phyloP scores from a whole-genome alignment of 805 yeast genomes.

The Hanseniaspora clermontiae region DNA sequence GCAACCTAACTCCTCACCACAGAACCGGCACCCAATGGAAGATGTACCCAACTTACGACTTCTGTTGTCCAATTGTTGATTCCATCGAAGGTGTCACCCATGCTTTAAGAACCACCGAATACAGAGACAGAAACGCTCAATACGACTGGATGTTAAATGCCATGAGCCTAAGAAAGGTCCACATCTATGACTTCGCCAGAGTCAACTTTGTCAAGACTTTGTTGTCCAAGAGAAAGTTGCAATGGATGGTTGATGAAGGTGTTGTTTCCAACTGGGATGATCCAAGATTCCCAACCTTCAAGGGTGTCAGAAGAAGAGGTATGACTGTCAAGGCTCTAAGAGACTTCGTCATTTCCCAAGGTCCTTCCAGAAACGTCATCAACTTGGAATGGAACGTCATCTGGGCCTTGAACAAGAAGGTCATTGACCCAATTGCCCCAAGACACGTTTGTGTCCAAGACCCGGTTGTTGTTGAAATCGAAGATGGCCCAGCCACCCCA shows the following conservation, averaged over 20 bases:
- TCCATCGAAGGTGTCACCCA: constrained; percentile 95
- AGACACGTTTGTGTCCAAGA: constrained; percentile 78
- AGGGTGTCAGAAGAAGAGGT: constrained; percentile 99
- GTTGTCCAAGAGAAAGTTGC: constrained; percentile 91
- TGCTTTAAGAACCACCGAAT: constrained; percentile 94
- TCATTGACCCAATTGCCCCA: constrained; percentile 94
- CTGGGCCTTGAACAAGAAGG: constrained; percentile 95
- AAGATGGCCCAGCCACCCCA: constrained; percentile 52
- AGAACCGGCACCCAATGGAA: constrained; percentile 91
- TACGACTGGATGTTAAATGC: constrained; percentile 90
- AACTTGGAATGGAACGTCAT: constrained; percentile 95
- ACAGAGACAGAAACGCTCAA: constrained; percentile 97
- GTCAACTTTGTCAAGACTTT: constrained; percentile 93
- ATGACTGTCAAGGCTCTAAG: constrained; percentile 97
- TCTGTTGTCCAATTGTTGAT: constrained; percentile 96
- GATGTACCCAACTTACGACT: constrained; percentile 95
- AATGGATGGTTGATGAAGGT: constrained; percentile 94
- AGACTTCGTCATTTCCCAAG: constrained; percentile 87
- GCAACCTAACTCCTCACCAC: constrained; percentile 95
- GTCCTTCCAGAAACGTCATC: constrained; percentile 93
- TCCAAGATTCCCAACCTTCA: constrained; percentile 98
- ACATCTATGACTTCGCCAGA: constrained; percentile 96
- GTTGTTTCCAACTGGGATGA: constrained; percentile 94
- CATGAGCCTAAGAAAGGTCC: constrained; percentile 74
- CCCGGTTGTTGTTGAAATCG: constrained; percentile 56